Evolutionary conservation across 345 rosid genomes (phyloP).

Genomic region (Eucalyptus erythrocorys): DNA sequence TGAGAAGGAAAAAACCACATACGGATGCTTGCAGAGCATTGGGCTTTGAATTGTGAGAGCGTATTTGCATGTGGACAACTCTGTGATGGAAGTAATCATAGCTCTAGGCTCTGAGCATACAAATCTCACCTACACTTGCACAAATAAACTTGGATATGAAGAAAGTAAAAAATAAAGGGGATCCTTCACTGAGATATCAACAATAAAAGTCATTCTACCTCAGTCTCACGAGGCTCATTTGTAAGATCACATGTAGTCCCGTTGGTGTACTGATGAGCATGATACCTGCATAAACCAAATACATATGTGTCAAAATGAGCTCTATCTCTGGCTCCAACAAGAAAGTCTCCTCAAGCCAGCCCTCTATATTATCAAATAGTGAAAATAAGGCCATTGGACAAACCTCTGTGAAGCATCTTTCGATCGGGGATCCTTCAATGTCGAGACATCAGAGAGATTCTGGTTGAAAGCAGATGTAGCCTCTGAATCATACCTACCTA

Average conservation of each 20-base stretch:
- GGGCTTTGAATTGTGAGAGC: slow-evolving; percentile 79
- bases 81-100: slow-evolving; percentile 86
- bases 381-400: neutral
- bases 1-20: slow-evolving; percentile 9
- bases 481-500: slow-evolving; percentile 73
- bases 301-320: neutral
- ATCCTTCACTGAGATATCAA: neutral
- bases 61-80: slow-evolving; percentile 93
- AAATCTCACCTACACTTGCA: slow-evolving; percentile 70
- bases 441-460: slow-evolving; percentile 62
- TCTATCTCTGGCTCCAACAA: neutral
- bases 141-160: neutral
- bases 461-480: slow-evolving; percentile 71
- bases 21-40: slow-evolving; percentile 90
- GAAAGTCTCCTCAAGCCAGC: neutral
- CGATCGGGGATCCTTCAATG: slow-evolving; percentile 67
- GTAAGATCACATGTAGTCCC: slow-evolving; percentile 96
- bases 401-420: slow-evolving; percentile 86
- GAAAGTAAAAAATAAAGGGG: neutral
- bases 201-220: slow-evolving; percentile 22
- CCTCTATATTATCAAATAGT: neutral
- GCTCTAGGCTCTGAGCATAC: slow-evolving; percentile 87
- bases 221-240: slow-evolving; percentile 75
- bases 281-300: slow-evolving; percentile 43
- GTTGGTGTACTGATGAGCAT: slow-evolving; percentile 71